Base-by-base conservation (phyloP, 768 basidiomycete genomes). In the Crucibulum laeve region DNA sequence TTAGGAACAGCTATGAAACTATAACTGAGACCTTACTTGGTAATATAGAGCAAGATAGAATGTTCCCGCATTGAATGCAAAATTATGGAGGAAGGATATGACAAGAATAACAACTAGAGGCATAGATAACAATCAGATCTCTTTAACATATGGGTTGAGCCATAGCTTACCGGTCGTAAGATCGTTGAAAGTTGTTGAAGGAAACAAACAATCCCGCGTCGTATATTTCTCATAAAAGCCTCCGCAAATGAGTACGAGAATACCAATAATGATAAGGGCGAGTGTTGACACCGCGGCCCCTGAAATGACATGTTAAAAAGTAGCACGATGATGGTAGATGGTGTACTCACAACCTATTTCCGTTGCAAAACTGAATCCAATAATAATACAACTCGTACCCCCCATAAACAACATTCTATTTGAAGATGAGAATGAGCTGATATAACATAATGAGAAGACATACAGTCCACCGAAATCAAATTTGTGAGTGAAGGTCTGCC, bases 31-130 rank as follows among this genome's bases (percentile, higher is more conserved):
- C 56, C 68, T 26, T 50, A 87, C 89, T 74, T 92, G 89, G 62
- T 78, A 91, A 60, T 80, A 91, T 18, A 91, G 61, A 0, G 88
- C 86, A 36, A 92, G 77, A 64, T 89, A 92, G 65, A 87, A 92
- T 4, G 89, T 91, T 38, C 87, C 89, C 24, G 89, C 78, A 50
- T 79, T 91, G 62, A 90, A 92, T 13, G 80, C 81, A 49, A 91
- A 74, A 56, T 88, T 89, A 60, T 91, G 90, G 43, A 91, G 70
- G 65, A 91, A 89, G 14, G 79, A 79, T 46, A 87, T 71, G 14
- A 80, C 40, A 24, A 91, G 76, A 36, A 87, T 70, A 45, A 74
- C 72, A 48, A 81, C 87, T 91, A 18, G 6, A 11, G 7, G 17
- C 8, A 36, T 6, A 11, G 18, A 25, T 26, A 50, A 28, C 52